Percentiles rank a stretch among this genome's conserved stretches.
Conservation (phyloP, 2,329 filamentous ascomycete species). For the Madurella fahalii region DNA sequence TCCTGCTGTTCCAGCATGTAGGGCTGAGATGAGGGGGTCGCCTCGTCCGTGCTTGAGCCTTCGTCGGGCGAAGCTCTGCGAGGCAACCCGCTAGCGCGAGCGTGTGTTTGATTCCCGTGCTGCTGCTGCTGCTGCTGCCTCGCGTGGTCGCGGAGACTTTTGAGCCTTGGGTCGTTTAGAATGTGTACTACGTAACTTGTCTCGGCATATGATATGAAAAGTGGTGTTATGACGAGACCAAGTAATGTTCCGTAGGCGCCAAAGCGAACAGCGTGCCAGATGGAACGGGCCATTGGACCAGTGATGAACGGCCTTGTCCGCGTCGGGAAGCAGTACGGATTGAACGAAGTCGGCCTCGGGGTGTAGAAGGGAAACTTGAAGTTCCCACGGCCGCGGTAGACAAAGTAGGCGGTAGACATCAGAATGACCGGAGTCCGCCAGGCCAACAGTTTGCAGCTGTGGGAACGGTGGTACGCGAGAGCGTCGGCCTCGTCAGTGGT, state of each 20-base stretch:
- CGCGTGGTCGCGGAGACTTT: not conserved
- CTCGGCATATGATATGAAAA: constrained; percentile 7
- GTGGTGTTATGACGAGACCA: not conserved
- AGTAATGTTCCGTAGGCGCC: constrained; percentile 5
- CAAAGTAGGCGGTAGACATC: constrained; percentile 6
- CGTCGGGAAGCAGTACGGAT: constrained; percentile 20
- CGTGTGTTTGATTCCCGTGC: no score
- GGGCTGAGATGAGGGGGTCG: not conserved
- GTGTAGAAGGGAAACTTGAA: constrained; percentile 24
- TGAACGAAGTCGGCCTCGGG: constrained; percentile 16
- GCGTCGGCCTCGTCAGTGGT: constrained; percentile 17
- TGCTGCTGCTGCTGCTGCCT: no score
- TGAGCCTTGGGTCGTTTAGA: not conserved
- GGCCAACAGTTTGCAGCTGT: constrained; percentile 1
- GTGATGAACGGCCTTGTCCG: not conserved
- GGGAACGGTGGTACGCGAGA: constrained; percentile 14
- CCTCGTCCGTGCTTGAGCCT: not conserved
- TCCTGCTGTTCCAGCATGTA: constrained; percentile 2
- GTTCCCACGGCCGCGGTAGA: constrained; percentile 8
- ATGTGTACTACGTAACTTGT: constrained; percentile 6
- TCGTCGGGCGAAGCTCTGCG: not conserved
- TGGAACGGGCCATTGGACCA: constrained; percentile 7
- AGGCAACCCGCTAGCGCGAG: not conserved
- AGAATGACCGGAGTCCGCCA: constrained; percentile 9
- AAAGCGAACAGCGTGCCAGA: constrained; percentile 20